phyloP scores from a whole-genome alignment of 2,329 filamentous ascomycete species.

The Trichoderma semiorbis region DNA sequence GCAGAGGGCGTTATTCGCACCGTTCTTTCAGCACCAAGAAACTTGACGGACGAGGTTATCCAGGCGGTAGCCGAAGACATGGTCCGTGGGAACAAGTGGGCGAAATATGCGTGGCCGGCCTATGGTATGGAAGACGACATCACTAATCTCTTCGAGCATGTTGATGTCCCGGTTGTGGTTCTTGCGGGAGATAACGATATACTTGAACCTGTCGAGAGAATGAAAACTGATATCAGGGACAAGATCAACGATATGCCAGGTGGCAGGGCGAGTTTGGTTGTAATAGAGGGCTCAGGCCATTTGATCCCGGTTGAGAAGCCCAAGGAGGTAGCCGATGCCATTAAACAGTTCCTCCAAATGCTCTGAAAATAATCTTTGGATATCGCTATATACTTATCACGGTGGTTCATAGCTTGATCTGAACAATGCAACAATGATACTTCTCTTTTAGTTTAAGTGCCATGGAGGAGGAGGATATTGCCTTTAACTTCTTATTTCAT shows the following conservation, averaged over 20 bases:
- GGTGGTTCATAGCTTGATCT: not conserved
- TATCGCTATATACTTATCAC: not conserved
- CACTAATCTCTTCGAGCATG: not conserved
- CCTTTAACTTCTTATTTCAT: not conserved
- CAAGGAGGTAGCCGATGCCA: not conserved
- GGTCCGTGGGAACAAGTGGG: not conserved
- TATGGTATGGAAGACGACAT: not conserved
- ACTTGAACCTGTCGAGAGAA: not conserved
- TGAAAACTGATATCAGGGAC: not conserved
- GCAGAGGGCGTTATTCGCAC: not conserved
- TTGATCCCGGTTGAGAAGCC: not conserved
- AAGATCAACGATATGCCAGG: not conserved
- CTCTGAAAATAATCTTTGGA: not conserved
- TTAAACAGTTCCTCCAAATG: not conserved
- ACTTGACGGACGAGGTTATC: not conserved
- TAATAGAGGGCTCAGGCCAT: not conserved
- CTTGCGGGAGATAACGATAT: not conserved
- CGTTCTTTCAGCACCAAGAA: not conserved
- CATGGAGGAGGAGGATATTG: not conserved
- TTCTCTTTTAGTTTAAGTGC: not conserved
- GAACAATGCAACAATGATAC: not conserved
- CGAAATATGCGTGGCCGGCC: not conserved
- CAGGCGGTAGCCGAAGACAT: not conserved
- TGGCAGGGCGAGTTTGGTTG: not conserved
- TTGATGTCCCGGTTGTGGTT: not conserved